Evolutionary conservation across 2,329 filamentous ascomycete species (phyloP), one percentile per base, ranked within the genome.

Genomic region (Cyphellophora attinorum): DNA sequence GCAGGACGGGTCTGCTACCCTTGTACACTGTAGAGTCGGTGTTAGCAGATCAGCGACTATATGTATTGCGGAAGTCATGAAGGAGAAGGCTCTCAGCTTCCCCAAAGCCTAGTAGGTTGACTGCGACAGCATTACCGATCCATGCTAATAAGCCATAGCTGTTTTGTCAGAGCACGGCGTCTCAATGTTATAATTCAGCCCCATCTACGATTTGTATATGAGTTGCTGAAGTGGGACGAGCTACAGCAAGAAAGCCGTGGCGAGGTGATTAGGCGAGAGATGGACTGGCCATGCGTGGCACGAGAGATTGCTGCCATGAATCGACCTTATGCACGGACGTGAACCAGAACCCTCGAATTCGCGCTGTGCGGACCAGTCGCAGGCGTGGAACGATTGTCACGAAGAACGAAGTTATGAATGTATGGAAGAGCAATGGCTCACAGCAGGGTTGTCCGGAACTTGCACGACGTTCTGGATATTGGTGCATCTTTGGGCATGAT

Each of bases 51-150:
- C 85, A 43, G 91, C 91, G 10, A 98, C 89, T 2, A 95, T 98
- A 42, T 96, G 91, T 56, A 98, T 98, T 51, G 91, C 91, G n/a
- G 88, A 96, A 59, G 85, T 96, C 21, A 98, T 98, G 91, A 78
- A 80, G 21, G 70, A 80, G 16, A 60, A 85, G 49, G 70, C 76
- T 14, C 63, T 95, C 45, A 91, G 85, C 1, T 89, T 96, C 50
- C 86, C 91, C 10, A 74, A 84, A 36, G 91, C 91, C 39, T 98
- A 98, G 70, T 75, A 60, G 56, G 71, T 65, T 34, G 19, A 10
- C 14, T 19, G 12, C 12, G 10, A 30, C 19, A 19, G 25, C 12
- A 28, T n/a, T 30, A 18, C 11, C 37, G 21, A 44, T 54, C 30
- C 13, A 8, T n/a, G n/a, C n/a, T n/a, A n/a, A n/a, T n/a, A n/a